A percentile compares a stretch with the other conserved stretches of the same genome.
These are phyloP conservation scores for Hymenoscyphus occultus DNA, from an alignment of 2,329 filamentous ascomycete species.

Conservation along the genomic window DNA sequence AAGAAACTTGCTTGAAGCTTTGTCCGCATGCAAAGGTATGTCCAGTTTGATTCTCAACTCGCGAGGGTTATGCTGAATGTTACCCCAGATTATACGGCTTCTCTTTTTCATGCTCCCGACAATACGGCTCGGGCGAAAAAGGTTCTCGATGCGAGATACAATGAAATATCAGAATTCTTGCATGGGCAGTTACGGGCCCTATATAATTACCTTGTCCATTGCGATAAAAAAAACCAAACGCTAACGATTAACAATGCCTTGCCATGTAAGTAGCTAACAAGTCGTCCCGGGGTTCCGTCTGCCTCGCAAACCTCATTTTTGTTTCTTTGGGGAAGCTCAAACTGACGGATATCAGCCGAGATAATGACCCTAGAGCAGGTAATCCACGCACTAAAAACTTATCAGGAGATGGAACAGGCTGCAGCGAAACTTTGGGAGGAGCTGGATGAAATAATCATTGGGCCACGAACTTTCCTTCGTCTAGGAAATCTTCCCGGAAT, in stretches of 20 bases:
- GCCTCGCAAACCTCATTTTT: too few species aligned
- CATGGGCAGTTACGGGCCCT: constrained; percentile 62
- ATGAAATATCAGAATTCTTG: constrained; percentile 64
- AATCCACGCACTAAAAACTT: constrained; percentile 54
- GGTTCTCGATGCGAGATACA: constrained; percentile 62
- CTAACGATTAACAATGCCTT: constrained; percentile 49
- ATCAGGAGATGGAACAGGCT: constrained; percentile 58
- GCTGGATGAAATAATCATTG: constrained; percentile 58
- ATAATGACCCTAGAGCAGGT: constrained; percentile 53
- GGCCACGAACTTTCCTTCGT: constrained; percentile 53
- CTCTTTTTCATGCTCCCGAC: constrained; percentile 42
- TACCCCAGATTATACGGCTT: not conserved
- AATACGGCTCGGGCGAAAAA: constrained; percentile 60
- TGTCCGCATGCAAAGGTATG: constrained; percentile 41
- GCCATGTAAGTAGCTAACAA: constrained; percentile 13
- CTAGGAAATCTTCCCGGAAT: constrained; percentile 40
- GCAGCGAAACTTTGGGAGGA: constrained; percentile 61
- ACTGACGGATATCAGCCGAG: constrained; percentile 18
- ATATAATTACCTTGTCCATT: constrained; percentile 67
- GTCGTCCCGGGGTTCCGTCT: not conserved
- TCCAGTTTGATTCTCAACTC: not conserved
- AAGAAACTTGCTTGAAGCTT: constrained; percentile 53
- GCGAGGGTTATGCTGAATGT: not conserved
- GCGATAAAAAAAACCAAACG: constrained; percentile 54
- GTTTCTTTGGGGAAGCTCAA: not conserved